These are phyloP conservation scores for Komagataea norvegica DNA, from an alignment of 1,139 yeast genomes.

Conservation along the genomic window DNA sequence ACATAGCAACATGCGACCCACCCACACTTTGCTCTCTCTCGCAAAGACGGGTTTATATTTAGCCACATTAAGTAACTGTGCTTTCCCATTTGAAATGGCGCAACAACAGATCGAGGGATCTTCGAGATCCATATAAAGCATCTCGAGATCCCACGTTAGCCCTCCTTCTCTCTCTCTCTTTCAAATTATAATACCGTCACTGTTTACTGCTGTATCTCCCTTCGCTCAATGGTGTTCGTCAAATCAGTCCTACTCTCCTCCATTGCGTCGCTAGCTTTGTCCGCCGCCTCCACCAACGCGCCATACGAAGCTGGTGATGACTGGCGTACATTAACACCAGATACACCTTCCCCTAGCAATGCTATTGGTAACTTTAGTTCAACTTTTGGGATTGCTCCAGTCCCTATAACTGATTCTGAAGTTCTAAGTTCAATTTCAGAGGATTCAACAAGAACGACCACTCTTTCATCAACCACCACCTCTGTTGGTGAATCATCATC, in stretches of 20 bases:
- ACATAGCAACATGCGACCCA: too few species aligned
- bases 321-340: conserved; percentile 32
- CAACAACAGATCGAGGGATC: too few species aligned
- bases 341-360: conserved; percentile 28
- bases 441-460: conserved; percentile 44
- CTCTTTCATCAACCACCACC: conserved; percentile 28
- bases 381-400: conserved; percentile 37
- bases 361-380: conserved; percentile 35
- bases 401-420: conserved; percentile 36
- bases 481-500: neutral
- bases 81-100: too few species aligned
- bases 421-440: conserved; percentile 19
- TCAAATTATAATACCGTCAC: too few species aligned
- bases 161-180: too few species aligned
- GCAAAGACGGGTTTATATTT: too few species aligned
- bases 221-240: neutral
- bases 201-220: too few species aligned
- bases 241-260: neutral
- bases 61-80: too few species aligned
- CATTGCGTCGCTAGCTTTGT: neutral
- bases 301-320: conserved; percentile 1
- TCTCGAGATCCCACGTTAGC: too few species aligned
- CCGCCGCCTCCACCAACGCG: neutral
- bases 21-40: too few species aligned
- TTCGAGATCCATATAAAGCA: too few species aligned